These are phyloP conservation scores for Neurospora sp. DNA, from an alignment of 495 filamentous ascomycete genomes.

Conservation along the genomic window DNA sequence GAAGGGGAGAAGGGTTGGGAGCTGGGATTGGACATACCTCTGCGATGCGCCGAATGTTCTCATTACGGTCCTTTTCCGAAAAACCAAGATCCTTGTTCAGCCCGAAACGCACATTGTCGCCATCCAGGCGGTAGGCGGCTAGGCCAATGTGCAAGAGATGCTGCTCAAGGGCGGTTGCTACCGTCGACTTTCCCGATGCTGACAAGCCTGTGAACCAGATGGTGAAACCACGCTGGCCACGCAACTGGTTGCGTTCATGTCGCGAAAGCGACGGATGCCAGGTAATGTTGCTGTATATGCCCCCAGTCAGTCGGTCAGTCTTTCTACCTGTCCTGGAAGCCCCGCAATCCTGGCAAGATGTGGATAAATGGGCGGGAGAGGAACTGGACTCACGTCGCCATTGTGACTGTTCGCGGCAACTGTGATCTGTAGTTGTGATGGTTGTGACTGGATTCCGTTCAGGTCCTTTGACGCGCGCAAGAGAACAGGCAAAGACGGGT, in stretches of 20 bases:
- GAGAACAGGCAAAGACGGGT: neutral
- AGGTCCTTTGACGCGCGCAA: neutral
- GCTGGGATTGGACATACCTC: constrained; percentile 43
- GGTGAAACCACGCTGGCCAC: constrained; percentile 82
- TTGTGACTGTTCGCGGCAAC: neutral
- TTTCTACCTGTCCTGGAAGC: neutral
- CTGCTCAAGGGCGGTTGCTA: constrained; percentile 92
- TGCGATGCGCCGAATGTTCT: constrained; percentile 93
- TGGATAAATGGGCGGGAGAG: neutral
- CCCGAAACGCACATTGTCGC: constrained; percentile 97
- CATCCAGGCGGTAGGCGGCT: constrained; percentile 86
- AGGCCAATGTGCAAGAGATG: constrained; percentile 78
- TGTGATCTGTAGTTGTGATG: neutral
- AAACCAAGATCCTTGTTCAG: constrained; percentile 96
- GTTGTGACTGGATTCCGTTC: neutral
- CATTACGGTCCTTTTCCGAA: constrained; percentile 81
- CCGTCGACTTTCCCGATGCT: constrained; percentile 91
- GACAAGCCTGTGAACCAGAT: constrained; percentile 97
- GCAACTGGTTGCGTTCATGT: constrained; percentile 66
- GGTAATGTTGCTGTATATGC: constrained; percentile 75
- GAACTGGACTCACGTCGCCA: constrained; percentile 8
- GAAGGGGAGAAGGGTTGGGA: neutral
- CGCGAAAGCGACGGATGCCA: constrained; percentile 90
- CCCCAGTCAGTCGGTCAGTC: neutral
- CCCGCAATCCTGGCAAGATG: neutral